Evolutionary conservation across 2,329 filamentous ascomycete species (phyloP), one percentile per base, ranked within the genome.

Genomic region (Seiridium cupressi): DNA sequence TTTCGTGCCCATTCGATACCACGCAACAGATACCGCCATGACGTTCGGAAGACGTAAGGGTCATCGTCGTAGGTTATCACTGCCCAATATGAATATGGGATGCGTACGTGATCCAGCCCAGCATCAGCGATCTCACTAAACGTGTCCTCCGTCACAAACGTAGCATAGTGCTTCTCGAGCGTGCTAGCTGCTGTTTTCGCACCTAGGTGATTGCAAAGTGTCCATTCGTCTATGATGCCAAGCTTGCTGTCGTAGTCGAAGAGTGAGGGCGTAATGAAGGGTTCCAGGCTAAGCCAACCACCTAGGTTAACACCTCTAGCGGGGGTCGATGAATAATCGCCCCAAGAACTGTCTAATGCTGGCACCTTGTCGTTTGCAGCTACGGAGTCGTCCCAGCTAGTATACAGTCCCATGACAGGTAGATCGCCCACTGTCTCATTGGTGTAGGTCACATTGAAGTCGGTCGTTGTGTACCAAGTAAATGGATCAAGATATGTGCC

Each of bases 401-500:
- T 87, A 70, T 91, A 89, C 32, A 99, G 82, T 0, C 95, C 95
- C 88, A 98, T 98, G 61, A 98, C 75, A 0, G 92, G 89, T n/a
- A 99, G 81, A 3, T 89, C 91, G 26, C 95, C 95, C 0, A 98
- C 89, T 11, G 87, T 93, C 55, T 87, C 84, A 62, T 89, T 86
- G 0, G 95, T 99, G 72, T 96, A 99, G 0, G 95, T 98, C 62
- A 94, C 84, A 72, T 99, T 99, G 79, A 98, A 97, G 69, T 93
- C 92, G 0, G 82, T 84, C 0, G 93, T 97, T 67, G 96, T 90
- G 65, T 90, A 89, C 95, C 95, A 99, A 2, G 89, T 88, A 73
- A 92, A 96, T 0, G 95, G 95, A 70, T 99, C 93, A 26, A 97
- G 81, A 63, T 90, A 89, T 2, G 90, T 91, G 11, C 88, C 92